Evolutionary conservation across 129 eudicot genomes (phyloP).

Genomic region (Pseudognaphalium luteoalbum): DNA sequence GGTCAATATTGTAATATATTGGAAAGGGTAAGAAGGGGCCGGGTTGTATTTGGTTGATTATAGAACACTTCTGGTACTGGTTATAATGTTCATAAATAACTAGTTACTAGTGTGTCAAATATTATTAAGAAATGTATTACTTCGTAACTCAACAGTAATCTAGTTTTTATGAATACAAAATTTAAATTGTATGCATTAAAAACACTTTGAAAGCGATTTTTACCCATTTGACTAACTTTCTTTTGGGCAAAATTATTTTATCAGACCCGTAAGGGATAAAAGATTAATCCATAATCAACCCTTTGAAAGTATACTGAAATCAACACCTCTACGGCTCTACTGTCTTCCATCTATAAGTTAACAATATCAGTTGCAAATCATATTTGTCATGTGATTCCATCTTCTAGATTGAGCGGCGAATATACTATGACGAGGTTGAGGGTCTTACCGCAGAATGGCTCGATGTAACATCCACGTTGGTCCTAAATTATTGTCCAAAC

Average conservation of each 20-base stretch:
- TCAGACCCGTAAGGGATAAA: not conserved
- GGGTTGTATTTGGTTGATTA: not conserved
- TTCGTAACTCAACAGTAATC: not conserved
- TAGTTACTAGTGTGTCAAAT: not conserved
- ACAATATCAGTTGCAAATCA: not conserved
- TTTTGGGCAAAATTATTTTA: not conserved
- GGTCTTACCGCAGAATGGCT: constrained; percentile 88
- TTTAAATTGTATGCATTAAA: not conserved
- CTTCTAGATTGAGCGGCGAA: constrained; percentile 78
- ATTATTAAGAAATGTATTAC: not conserved
- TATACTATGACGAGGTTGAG: constrained; percentile 88
- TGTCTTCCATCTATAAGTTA: not conserved
- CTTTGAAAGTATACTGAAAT: not conserved
- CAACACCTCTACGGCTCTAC: not conserved
- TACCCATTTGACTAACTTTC: not conserved
- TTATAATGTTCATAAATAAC: not conserved
- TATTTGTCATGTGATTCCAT: not conserved
- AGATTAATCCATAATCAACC: not conserved
- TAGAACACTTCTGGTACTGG: not conserved
- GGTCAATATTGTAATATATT: not conserved
- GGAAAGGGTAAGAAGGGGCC: not conserved
- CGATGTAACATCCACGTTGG: constrained; percentile 72
- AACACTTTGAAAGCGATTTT: not conserved
- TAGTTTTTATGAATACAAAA: not conserved
- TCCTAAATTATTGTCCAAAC: constrained; percentile 45